Conservation (phyloP, 768 basidiomycete genomes). For the Mycena galopus region DNA sequence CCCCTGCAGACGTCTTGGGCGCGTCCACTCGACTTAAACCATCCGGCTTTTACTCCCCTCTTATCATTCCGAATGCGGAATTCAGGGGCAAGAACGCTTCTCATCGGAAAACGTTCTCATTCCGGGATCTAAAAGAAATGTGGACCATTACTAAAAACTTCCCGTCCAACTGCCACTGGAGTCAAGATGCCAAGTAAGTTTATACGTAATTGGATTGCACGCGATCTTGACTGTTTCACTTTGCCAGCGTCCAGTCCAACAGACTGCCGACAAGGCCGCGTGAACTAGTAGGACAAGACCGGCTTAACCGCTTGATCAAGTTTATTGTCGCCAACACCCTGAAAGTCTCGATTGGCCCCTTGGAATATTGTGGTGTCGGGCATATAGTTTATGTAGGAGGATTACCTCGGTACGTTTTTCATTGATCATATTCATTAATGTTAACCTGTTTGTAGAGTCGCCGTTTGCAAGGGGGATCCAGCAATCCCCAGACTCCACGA, state of each 20-base stretch:
- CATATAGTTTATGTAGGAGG: background rate
- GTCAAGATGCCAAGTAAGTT: background rate
- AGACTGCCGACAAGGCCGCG: background rate
- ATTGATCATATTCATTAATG: background rate
- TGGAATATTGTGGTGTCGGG: background rate
- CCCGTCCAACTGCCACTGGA: background rate
- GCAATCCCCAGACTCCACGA: background rate
- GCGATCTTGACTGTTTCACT: background rate
- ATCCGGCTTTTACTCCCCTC: background rate
- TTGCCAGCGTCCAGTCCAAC: background rate
- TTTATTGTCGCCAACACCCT: background rate
- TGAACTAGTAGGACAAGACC: background rate
- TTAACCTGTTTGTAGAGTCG: background rate
- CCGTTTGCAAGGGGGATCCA: conserved; percentile 1
- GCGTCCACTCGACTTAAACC: background rate
- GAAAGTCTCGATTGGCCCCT: background rate
- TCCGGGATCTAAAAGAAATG: background rate
- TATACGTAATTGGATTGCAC: background rate
- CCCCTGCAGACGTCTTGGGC: background rate
- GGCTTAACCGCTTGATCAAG: background rate
- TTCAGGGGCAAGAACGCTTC: background rate
- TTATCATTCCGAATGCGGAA: background rate
- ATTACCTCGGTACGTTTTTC: background rate
- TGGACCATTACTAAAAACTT: background rate
- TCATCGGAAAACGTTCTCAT: background rate